phyloP scores from a whole-genome alignment of 202 grass and related monocot species.

The Saccharum hybrid region DNA sequence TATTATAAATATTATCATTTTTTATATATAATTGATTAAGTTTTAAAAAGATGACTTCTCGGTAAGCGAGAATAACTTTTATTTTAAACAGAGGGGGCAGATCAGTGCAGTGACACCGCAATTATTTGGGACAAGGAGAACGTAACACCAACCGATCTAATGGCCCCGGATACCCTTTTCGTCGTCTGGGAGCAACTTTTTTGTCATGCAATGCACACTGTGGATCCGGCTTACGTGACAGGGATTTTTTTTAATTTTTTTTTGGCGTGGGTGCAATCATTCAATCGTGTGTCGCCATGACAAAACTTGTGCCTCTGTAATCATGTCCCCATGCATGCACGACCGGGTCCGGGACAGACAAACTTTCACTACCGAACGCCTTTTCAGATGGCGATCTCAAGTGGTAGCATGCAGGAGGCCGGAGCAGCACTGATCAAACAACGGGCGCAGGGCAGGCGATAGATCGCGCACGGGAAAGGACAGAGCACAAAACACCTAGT shows the following conservation, averaged over 20 bases:
- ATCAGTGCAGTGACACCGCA: too few relatives aligned
- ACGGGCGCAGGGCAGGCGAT: background rate
- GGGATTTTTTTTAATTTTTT: background rate
- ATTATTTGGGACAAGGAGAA: too few relatives aligned
- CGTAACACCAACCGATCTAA: conserved; percentile 37
- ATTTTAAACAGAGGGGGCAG: too few relatives aligned
- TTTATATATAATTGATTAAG: too few relatives aligned
- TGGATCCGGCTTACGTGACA: conserved; percentile 33
- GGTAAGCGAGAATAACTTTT: too few relatives aligned
- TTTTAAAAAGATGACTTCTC: too few relatives aligned
- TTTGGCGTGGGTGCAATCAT: conserved; percentile 12
- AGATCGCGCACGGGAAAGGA: background rate
- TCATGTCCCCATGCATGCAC: conserved; percentile 44
- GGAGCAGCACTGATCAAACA: background rate
- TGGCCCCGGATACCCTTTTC: background rate
- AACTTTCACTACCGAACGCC: background rate
- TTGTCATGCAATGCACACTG: conserved; percentile 36
- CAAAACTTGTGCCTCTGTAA: conserved; percentile 25
- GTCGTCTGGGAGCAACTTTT: conserved; percentile 25
- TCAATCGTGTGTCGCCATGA: conserved; percentile 36
- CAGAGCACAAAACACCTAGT: background rate
- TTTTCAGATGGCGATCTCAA: conserved; percentile 24
- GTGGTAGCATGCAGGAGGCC: too few relatives aligned
- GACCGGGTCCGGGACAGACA: background rate
- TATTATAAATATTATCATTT: too few relatives aligned